Conservation (phyloP, 371 early-diverging fungal species). For the Lichtheimia ramosa region DNA sequence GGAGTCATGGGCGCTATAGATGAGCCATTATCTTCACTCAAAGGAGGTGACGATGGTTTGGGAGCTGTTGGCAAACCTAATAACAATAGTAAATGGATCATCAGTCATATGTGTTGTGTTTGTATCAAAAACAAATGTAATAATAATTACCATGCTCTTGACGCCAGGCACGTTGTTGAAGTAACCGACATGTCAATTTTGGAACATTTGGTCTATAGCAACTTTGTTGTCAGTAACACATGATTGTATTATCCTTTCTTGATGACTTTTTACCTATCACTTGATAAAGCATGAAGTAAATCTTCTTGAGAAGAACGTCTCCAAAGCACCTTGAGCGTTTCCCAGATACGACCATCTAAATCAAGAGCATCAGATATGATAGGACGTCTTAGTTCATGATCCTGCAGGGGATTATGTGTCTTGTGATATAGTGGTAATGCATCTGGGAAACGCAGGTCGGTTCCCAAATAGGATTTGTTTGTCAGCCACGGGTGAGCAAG, state of each 20-base stretch:
- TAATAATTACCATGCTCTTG: constrained; percentile 1
- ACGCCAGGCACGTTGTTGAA: constrained; percentile 32
- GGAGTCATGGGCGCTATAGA: constrained; percentile 31
- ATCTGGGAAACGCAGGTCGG: constrained; percentile 27
- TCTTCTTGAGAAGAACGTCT: constrained; percentile 26
- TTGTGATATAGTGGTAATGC: constrained; percentile 10
- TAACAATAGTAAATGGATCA: no score
- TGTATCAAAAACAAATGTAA: no score
- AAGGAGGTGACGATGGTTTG: background rate
- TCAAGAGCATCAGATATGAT: constrained; percentile 23
- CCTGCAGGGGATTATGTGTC: constrained; percentile 19
- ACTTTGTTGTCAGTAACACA: background rate
- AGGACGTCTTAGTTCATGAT: constrained; percentile 23
- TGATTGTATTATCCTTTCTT: background rate
- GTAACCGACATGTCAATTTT: constrained; percentile 41
- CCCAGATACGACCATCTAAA: constrained; percentile 40
- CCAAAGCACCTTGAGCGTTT: constrained; percentile 33
- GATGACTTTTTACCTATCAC: constrained; percentile 17
- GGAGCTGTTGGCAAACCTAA: no score
- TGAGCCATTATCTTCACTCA: constrained; percentile 13
- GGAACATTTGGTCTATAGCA: constrained; percentile 32
- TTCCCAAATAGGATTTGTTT: constrained; percentile 36
- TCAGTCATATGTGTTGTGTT: no score
- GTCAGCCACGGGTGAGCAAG: constrained; percentile 45
- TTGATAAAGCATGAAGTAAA: constrained; percentile 17